Evolutionary conservation across 345 rosid species (phyloP), one percentile per base, ranked within the genome.

Genomic region (Aquilaria malaccensis): DNA sequence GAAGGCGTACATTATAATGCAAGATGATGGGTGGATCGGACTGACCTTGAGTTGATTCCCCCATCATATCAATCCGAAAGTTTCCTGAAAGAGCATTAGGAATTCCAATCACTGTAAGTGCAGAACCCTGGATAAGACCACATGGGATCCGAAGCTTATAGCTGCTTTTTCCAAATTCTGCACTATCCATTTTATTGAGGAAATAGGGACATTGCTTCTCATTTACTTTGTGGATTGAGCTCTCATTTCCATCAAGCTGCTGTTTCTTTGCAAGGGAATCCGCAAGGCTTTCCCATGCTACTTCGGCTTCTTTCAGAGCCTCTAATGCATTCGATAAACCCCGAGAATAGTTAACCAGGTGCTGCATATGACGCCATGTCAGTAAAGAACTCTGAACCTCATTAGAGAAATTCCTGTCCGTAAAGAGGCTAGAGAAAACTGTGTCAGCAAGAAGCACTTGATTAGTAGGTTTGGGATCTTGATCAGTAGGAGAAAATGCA

Each of bases 1-100:
- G 92, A 55, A 91, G 94, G 80, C 99, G 87, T 33, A 88, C 97
- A 75, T 86, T 95, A 74, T 88, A 95, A 74, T 95, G 99, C 63
- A 88, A 77, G 68, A 95, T 67, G 55, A 91, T 71, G 11, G 97
- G 97, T 31, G 97, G 99, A 71, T 95, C 87, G 43, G 96, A 97
- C 81, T 95, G 95, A 79, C 95, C 97, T 3, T 93, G 89, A 57
- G 85, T 88, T 31, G 85, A 75, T 79, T 88, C 93, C 68, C 99
- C 99, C 0, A 89, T 80, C 64, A 95, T 69, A 74, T 95, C 97
- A 66, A 95, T 79, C 59, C 79, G 81, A 70, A 95, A 86, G 62
- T 79, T 86, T 41, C 99, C 96, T 56, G 81, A 79, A 71, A 85
- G 93, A 72, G 91, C 97, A 68, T 79, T 70, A 2, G 96, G 97